Evolutionary conservation across 306 rosid species (phyloP), one percentile per base, ranked within the genome.

Genomic region (Acacia confusa): DNA sequence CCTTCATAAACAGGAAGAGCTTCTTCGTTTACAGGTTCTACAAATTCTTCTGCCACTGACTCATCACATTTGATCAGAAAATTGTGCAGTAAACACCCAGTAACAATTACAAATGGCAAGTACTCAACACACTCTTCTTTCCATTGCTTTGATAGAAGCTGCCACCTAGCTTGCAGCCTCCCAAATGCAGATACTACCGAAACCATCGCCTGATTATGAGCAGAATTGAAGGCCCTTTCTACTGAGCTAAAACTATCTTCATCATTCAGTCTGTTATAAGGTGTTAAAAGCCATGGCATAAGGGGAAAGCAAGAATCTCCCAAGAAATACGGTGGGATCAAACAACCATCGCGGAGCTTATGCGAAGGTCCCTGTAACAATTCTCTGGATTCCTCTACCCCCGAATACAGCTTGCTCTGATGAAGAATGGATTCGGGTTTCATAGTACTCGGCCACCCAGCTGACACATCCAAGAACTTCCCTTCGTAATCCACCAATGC

Each of bases 231-330:
- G 0, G 90, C 92, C 76, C 43, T 78, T 66, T 90, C 93, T 24
- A 43, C 75, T 0, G 89, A 84, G 48, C 93, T 74, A 75, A 90
- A 84, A 61, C 92, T 79, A 64, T 87, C 86, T 53, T 85, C 98
- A 32, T 86, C 94, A 19, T 86, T 86, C 22, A 70, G 22, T 17
- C 87, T 82, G 10, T 72, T 77, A 61, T 94, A 94, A 9, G 98
- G 97, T 6, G 98, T 94, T 45, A 92, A 82, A 68, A 94, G 96
- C 94, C 98, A 92, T 22, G 97, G 94, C 83, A 90, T 75, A 5
- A 92, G 85, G 28, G 98, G 94, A 64, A 88, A 94, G 78, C 96
- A 90, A 19, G 96, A 90, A 30, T 92, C 93, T 7, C 94, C 98
- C 57, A 92, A 48, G 24, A 94, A 32, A 82, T 92, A 94, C 76